These are phyloP conservation scores for Pilatotrama ljubarskyi DNA, from an alignment of 768 basidiomycete species.

Conservation along the genomic window DNA sequence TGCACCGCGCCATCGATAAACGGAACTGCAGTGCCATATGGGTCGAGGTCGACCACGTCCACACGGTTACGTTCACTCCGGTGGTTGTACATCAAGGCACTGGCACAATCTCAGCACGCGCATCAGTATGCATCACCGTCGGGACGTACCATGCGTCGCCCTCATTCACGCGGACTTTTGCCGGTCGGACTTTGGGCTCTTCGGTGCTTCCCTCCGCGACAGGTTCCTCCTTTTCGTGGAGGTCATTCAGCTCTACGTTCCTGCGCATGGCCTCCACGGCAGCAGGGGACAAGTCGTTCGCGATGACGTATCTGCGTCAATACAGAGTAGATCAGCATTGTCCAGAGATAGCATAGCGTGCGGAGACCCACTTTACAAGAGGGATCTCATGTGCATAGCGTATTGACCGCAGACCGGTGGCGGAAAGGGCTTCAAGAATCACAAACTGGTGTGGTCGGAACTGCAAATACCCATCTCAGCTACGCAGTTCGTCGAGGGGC, in stretches of 20 bases:
- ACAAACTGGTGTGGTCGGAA: constrained; percentile 68
- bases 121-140: neutral
- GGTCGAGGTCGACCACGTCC: constrained; percentile 96
- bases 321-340: neutral
- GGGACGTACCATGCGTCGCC: constrained; percentile 83
- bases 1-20: constrained; percentile 96
- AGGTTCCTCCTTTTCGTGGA: constrained; percentile 41
- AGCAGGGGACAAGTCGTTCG: constrained; percentile 86
- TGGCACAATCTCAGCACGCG: constrained; percentile 31
- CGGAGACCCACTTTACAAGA: constrained; percentile 65
- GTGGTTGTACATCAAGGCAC: constrained; percentile 89
- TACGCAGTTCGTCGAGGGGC: no score
- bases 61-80: constrained; percentile 72
- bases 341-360: neutral
- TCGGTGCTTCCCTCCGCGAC: constrained; percentile 1
- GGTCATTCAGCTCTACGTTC: constrained; percentile 81
- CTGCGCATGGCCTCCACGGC: constrained; percentile 85
- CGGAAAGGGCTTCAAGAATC: constrained; percentile 91
- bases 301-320: constrained; percentile 75
- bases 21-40: constrained; percentile 95
- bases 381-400: constrained; percentile 98
- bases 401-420: constrained; percentile 93
- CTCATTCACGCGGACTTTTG: constrained; percentile 81
- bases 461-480: constrained; percentile 25
- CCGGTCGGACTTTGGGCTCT: constrained; percentile 25